Base-by-base conservation (phyloP, 805 yeast genomes). In the Pichia occidentalis region DNA sequence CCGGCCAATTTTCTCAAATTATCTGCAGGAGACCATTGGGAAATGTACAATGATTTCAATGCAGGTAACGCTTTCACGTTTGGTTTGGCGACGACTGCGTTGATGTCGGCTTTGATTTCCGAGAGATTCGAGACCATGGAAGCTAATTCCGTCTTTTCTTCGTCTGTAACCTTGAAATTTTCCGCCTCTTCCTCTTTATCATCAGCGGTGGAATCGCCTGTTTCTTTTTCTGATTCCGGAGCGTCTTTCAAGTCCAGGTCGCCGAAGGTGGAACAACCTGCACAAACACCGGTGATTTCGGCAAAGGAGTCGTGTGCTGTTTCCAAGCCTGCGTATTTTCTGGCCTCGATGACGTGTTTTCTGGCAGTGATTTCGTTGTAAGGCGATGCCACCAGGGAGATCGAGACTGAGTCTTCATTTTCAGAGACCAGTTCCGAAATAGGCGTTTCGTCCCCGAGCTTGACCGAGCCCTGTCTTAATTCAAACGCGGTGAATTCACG, bases 11-110 rank as follows among this genome's bases (percentile, higher is more conserved):
- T 72, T 54, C 71, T 75, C 36, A 67, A 62, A 13, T 80, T 65
- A 22, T 90, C 80, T 11, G 86, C 86, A 4, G 97, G 95, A 47
- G 84, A 80, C 92, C 95, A 90, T 37, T 75, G 73, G 11, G 95
- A 84, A 34, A 86, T 57, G 37, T 64, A 54, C 33, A 76, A 60
- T 0, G 73, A 63, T 47, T 68, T 73, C 44, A 92, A 61, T 7
- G 90, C 82, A 16, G 70, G 63, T 25, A 57, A 51, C 35, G 67
- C 48, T 30, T 52, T 52, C 12, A 63, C 46, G 11, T 59, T 50
- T 19, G 58, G 54, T 13, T 60, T 59, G 4, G 54, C 49, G 2
- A 70, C 63, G 37, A 57, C 52, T 3, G 41, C 38, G 3, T 48
- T 28, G 7, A 31, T 36, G 40, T 31, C 54, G 34, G 30, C 6